Percentiles rank a stretch among this genome's conserved stretches.
Conservation (phyloP, 441 rosid genomes). For the Gossypium trilobum region DNA sequence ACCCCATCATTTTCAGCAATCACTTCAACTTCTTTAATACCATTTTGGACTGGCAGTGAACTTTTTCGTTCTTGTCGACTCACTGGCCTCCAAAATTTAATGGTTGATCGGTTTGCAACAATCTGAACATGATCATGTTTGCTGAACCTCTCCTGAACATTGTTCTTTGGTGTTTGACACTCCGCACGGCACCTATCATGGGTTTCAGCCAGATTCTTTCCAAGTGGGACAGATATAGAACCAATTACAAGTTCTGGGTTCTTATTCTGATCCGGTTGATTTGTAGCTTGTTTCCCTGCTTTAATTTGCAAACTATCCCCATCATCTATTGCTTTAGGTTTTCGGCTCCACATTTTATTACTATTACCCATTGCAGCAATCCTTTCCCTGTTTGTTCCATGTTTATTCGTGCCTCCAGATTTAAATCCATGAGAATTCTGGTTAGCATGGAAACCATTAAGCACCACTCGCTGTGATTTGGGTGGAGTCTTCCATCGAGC, state of each 20-base stretch:
- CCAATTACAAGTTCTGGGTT: conserved; percentile 14
- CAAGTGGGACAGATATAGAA: not conserved
- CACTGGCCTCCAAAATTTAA: conserved; percentile 64
- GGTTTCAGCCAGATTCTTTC: conserved; percentile 29
- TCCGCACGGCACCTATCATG: conserved; percentile 25
- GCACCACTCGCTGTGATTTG: conserved; percentile 35
- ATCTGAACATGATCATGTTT: conserved; percentile 27
- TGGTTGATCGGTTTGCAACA: conserved; percentile 32
- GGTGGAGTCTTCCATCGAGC: conserved; percentile 31
- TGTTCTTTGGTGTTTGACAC: conserved; percentile 32
- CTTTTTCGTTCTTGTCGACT: conserved; percentile 48
- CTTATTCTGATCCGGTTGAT: conserved; percentile 37
- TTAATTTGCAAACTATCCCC: conserved; percentile 25
- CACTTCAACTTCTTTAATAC: conserved; percentile 29
- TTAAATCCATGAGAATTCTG: conserved; percentile 34
- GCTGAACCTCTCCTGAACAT: conserved; percentile 28
- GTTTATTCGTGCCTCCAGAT: conserved; percentile 42
- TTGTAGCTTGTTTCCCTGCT: conserved; percentile 37
- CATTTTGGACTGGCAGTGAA: conserved; percentile 24
- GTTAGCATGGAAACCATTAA: conserved; percentile 38
- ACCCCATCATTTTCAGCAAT: conserved; percentile 23
- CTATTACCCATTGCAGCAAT: conserved; percentile 28
- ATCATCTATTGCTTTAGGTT: conserved; percentile 39
- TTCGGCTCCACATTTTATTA: conserved; percentile 71
- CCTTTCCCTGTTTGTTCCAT: conserved; percentile 43